Conservation (phyloP, 495 filamentous ascomycete genomes). For the Talaromyces ruber region DNA sequence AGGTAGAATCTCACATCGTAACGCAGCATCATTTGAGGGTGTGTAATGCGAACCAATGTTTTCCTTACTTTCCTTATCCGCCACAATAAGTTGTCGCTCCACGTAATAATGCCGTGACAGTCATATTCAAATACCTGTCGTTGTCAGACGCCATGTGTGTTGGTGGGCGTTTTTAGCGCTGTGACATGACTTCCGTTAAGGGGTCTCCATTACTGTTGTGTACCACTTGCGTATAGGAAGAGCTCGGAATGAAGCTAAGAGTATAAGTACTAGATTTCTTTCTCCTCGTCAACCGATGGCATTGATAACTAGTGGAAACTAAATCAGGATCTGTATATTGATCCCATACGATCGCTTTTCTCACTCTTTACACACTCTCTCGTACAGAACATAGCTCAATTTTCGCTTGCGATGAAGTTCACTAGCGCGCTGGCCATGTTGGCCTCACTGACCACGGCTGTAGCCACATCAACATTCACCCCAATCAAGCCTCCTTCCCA, state of each 20-base stretch:
- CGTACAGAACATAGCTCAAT: background rate
- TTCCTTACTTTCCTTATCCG: background rate
- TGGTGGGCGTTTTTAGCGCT: background rate
- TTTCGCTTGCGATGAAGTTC: background rate
- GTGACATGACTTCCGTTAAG: background rate
- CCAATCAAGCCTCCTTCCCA: conserved; percentile 48
- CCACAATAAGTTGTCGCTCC: too few species aligned
- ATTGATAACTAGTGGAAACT: background rate
- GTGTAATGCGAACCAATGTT: background rate
- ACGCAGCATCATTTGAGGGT: background rate
- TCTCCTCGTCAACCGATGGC: background rate
- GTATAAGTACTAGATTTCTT: background rate
- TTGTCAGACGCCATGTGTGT: background rate
- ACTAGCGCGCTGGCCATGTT: background rate
- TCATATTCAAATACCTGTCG: background rate
- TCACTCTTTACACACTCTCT: background rate
- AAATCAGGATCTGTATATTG: background rate
- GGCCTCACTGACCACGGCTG: conserved; percentile 9
- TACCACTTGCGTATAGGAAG: background rate
- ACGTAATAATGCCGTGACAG: background rate
- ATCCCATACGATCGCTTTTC: background rate
- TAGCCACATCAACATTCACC: conserved; percentile 36
- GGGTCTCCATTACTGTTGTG: background rate
- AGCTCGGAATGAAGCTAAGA: background rate
- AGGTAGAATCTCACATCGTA: background rate